Evolutionary conservation across 192 early-diverging fungal genomes (phyloP).

Genomic region (Coemansia sp.): DNA sequence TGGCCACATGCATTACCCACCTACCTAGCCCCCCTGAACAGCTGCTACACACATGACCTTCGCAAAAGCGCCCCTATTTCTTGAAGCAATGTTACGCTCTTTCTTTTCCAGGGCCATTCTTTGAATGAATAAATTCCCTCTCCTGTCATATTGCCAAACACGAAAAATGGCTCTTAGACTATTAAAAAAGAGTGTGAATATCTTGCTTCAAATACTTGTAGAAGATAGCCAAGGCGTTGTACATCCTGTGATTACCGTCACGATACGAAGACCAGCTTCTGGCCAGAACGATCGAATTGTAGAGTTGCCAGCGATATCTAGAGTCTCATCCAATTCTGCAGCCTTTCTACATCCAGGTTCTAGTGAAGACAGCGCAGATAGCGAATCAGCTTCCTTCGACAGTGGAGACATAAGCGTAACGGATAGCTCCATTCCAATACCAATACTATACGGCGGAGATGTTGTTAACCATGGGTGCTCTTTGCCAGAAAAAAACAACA

Average conservation of each 20-base stretch:
- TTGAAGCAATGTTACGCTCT: too few relatives aligned
- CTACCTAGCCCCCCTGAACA: too few relatives aligned
- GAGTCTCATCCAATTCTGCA: neutral
- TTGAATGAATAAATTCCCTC: too few relatives aligned
- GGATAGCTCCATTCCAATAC: neutral
- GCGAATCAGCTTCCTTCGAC: neutral
- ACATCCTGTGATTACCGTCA: conserved; percentile 48
- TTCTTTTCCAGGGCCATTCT: too few relatives aligned
- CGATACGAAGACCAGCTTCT: conserved; percentile 17
- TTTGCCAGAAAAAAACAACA: neutral
- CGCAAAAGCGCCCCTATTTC: too few relatives aligned
- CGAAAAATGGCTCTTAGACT: neutral
- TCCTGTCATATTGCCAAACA: neutral
- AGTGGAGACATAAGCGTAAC: neutral
- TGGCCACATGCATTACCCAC: too few relatives aligned
- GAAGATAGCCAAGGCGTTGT: conserved; percentile 49
- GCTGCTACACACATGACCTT: too few relatives aligned
- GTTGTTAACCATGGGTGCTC: neutral
- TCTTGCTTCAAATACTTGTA: conserved; percentile 14
- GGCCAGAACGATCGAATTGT: conserved; percentile 9
- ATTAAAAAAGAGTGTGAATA: neutral
- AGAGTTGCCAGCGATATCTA: conserved; percentile 7
- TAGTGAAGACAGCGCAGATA: neutral
- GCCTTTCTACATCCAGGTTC: neutral
- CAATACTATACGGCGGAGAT: neutral